Conservation (phyloP, 2,329 filamentous ascomycete genomes). For the Cercospora nicotianae region DNA sequence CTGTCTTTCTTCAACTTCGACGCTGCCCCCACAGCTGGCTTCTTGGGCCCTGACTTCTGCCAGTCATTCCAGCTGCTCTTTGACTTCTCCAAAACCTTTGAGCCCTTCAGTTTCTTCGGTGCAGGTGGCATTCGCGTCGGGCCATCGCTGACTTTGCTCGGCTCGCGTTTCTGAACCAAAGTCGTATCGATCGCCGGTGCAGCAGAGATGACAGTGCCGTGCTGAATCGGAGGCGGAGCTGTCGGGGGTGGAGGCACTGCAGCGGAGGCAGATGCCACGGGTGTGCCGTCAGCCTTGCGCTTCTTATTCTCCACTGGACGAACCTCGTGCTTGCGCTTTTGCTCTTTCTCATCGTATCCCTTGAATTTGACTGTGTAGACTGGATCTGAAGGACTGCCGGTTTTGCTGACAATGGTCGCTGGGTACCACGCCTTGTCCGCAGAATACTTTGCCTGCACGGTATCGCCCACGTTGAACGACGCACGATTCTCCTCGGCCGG, state of each 20-base stretch:
- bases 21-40: constrained; percentile 26
- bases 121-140: constrained; percentile 47
- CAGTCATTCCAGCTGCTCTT: constrained; percentile 97
- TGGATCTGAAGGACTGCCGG: constrained; percentile 83
- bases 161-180: constrained; percentile 61
- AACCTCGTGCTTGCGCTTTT: constrained; percentile 75
- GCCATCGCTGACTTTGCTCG: constrained; percentile 62
- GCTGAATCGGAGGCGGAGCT: constrained; percentile 42
- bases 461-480: constrained; percentile 83
- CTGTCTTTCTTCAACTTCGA: constrained; percentile 35
- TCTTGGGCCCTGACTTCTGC: constrained; percentile 62
- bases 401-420: constrained; percentile 89
- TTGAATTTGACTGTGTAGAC: constrained; percentile 96
- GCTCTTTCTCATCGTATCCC: constrained; percentile 79
- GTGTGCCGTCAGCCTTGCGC: constrained; percentile 75
- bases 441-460: constrained; percentile 86
- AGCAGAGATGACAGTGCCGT: constrained; percentile 62
- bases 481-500: constrained; percentile 44
- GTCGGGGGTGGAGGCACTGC: constrained; percentile 38
- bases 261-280: constrained; percentile 43
- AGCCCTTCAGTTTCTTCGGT: constrained; percentile 81
- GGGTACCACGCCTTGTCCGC: constrained; percentile 90
- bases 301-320: constrained; percentile 65
- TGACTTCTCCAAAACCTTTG: constrained; percentile 83
- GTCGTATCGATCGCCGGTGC: constrained; percentile 67